These are phyloP conservation scores for Penstemon eatonii DNA, from an alignment of 257 asterid genomes.

Conservation along the genomic window DNA sequence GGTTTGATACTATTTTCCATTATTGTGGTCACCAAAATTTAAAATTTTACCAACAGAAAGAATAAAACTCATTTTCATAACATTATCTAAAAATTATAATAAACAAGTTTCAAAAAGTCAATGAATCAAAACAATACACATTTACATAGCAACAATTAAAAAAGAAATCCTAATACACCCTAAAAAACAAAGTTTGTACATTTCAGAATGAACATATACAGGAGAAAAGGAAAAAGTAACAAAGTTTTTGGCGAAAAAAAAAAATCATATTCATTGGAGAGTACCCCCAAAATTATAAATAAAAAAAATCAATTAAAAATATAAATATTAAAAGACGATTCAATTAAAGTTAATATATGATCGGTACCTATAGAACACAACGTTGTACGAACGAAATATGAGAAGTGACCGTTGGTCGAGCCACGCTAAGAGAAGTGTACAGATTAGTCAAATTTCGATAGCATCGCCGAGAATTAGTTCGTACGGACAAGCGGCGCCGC, in stretches of 20 bases:
- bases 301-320: not conserved
- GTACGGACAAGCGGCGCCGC: constrained; percentile 29
- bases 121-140: constrained; percentile 10
- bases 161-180: not conserved
- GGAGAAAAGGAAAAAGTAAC: not conserved
- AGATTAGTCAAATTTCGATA: constrained; percentile 12
- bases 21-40: not conserved
- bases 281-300: not conserved
- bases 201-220: constrained; percentile 4
- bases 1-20: not conserved
- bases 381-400: constrained; percentile 9
- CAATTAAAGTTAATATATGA: not conserved
- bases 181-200: constrained; percentile 1
- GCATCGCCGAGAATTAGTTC: not conserved
- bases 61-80: not conserved
- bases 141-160: not conserved
- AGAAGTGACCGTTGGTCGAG: constrained; percentile 18
- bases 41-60: constrained; percentile 8
- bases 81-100: not conserved
- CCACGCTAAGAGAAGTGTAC: constrained; percentile 12
- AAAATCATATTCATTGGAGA: constrained; percentile 14
- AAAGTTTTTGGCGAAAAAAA: not conserved
- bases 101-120: not conserved
- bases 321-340: not conserved
- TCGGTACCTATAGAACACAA: constrained; percentile 20